These are phyloP conservation scores for Gastrolobium villosum DNA, from an alignment of 306 rosid species.

Conservation along the genomic window DNA sequence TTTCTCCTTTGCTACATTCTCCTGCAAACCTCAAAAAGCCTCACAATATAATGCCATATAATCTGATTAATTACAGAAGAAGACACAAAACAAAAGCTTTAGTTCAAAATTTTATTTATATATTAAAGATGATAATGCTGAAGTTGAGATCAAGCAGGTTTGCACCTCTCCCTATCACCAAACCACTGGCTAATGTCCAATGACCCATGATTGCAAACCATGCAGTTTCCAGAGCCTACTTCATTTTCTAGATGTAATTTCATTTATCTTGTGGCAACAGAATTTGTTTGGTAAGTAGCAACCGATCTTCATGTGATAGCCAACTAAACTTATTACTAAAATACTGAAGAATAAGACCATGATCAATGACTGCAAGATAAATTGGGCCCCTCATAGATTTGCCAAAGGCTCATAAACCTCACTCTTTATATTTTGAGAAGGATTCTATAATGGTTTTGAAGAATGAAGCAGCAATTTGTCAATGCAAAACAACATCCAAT, in stretches of 20 bases:
- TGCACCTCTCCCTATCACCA: not conserved
- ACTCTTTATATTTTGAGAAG: not conserved
- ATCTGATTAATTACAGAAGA: not conserved
- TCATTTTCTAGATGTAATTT: not conserved
- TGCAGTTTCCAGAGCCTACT: not conserved
- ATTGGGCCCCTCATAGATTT: not conserved
- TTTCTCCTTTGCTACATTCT: slow-evolving; percentile 71
- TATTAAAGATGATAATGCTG: not conserved
- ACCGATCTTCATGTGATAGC: slow-evolving; percentile 3
- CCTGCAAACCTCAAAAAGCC: slow-evolving; percentile 60
- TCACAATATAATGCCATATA: slow-evolving; percentile 21
- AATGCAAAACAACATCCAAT: slow-evolving; percentile 15
- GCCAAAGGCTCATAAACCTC: not conserved
- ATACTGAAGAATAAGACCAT: not conserved
- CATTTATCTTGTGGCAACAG: not conserved
- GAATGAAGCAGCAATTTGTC: slow-evolving; percentile 3
- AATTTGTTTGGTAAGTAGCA: slow-evolving; percentile 1
- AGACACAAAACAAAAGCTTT: not conserved
- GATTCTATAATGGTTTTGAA: not conserved
- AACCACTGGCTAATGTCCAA: not conserved
- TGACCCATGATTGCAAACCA: slow-evolving; percentile 12
- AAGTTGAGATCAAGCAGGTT: slow-evolving; percentile 18
- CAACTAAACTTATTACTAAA: not conserved
- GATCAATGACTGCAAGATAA: not conserved
- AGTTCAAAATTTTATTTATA: slow-evolving; percentile 3